These are phyloP conservation scores for Aspergillus sp. DNA, from an alignment of 2,329 filamentous ascomycete genomes.

Conservation along the genomic window DNA sequence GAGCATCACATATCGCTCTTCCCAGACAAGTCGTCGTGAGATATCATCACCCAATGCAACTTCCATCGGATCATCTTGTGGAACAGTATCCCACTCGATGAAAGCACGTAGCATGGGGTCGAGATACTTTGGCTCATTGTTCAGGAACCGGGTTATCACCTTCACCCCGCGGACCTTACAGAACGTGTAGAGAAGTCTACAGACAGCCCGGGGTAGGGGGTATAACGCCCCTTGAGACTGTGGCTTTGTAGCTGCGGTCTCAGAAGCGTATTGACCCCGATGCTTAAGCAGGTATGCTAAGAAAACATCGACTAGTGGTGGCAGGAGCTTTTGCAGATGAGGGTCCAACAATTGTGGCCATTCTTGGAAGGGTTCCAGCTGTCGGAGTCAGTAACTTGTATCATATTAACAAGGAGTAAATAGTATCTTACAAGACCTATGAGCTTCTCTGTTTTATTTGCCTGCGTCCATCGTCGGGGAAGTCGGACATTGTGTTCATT, in stretches of 20 bases:
- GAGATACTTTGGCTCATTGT: slow-evolving; percentile 79
- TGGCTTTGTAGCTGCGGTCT: slow-evolving; percentile 18
- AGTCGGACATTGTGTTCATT: slow-evolving; percentile 18
- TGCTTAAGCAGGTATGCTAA: slow-evolving; percentile 53
- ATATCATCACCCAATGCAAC: slow-evolving; percentile 10
- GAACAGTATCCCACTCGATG: slow-evolving; percentile 48
- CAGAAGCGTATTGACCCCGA: slow-evolving; percentile 35
- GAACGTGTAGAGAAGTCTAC: slow-evolving; percentile 75
- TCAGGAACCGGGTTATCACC: slow-evolving; percentile 82
- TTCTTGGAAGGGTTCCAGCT: slow-evolving; percentile 87
- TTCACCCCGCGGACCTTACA: slow-evolving; percentile 95
- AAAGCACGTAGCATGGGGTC: slow-evolving; percentile 72
- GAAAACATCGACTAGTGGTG: slow-evolving; percentile 68
- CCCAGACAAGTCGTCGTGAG: slow-evolving; percentile 60
- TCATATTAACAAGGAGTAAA: neutral
- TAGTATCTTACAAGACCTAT: slow-evolving; percentile 31
- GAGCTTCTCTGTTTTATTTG: slow-evolving; percentile 32
- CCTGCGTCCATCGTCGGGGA: slow-evolving; percentile 34
- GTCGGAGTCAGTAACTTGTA: neutral
- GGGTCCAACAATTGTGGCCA: slow-evolving; percentile 88
- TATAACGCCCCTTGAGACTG: slow-evolving; percentile 31
- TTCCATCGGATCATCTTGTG: slow-evolving; percentile 8
- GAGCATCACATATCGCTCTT: slow-evolving; percentile 79
- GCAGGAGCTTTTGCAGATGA: slow-evolving; percentile 68
- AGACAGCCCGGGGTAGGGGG: slow-evolving; percentile 64